Evolutionary conservation across 495 filamentous ascomycete species (phyloP), one percentile per base, ranked within the genome.

Genomic region (Friedmanniomyces simplex): DNA sequence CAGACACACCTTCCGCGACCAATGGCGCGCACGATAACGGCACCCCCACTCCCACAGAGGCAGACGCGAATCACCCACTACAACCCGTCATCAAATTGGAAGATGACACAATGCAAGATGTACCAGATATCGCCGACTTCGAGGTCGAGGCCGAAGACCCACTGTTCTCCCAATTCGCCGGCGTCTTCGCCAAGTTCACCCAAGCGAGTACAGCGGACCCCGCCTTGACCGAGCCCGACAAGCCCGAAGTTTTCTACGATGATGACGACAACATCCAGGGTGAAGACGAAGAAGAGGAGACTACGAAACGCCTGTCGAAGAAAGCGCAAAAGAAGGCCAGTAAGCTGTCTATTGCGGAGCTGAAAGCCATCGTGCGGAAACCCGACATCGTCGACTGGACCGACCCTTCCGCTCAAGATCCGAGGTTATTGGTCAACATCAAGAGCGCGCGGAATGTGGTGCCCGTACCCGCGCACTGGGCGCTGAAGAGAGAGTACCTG

Each of bases 371-470:
- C 54, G 93, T 96, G 46, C 77, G 79, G 63, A 93, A 90, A 63
- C 93, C 93, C 10, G 93, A 98, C 69, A 83, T 91, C 0, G 93
- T 98, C 1, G 93, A 97, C 64, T 96, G 91, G 93, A 94, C 91
- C 43, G 93, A 98, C 67, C 87, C 88, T 20, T 93, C 88, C n/a
- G 89, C 91, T 1, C 78, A 85, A 41, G 93, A 97, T 68, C 93
- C 93, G 22, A 82, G 85, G 43, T 77, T 97, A 49, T 79, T 97
- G 8, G 87, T 97, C 22, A 87, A 93, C 61, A 88, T 98, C 73
- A 98, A 97, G 70, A 85, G 88, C 4, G 86, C 94, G 72, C 83
- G 91, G 47, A 98, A 98, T 71, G 88, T 95, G 34, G 90, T 98
- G 11, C 93, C 93, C 0, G 93, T 98, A 1, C 93, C 93, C 7